Percentiles rank a stretch among this genome's conserved stretches.
phyloP scores from a whole-genome alignment of 2,329 filamentous ascomycete genomes.

The Ascochyta lentis region DNA sequence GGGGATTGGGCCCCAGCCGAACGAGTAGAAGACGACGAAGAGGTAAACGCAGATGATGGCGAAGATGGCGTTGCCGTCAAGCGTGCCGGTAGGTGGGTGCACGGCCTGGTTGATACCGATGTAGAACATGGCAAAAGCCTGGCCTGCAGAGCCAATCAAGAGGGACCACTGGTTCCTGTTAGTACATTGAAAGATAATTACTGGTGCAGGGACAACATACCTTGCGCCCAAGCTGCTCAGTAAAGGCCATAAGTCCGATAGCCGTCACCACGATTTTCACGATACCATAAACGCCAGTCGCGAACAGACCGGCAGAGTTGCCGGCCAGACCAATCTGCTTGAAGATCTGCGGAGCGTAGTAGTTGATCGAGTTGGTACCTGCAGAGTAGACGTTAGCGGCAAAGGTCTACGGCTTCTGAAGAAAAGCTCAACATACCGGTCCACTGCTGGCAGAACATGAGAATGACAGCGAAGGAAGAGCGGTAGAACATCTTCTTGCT shows the following conservation, averaged over 20 bases:
- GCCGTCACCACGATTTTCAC: conserved; percentile 55
- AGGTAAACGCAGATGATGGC: conserved; percentile 61
- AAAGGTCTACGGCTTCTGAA: too few relatives aligned
- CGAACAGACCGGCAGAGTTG: conserved; percentile 51
- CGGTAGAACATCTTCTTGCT: conserved; percentile 51
- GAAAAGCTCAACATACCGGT: conserved; percentile 28
- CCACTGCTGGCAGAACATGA: conserved; percentile 56
- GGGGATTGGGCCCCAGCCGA: conserved; percentile 56
- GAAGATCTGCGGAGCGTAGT: conserved; percentile 56
- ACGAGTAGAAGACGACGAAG: conserved; percentile 56
- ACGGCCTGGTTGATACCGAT: conserved; percentile 45
- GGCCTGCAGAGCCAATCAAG: conserved; percentile 51
- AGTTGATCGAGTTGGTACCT: conserved; percentile 47
- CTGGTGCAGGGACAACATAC: conserved; percentile 17
- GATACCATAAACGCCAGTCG: conserved; percentile 56
- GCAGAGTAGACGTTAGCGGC: too few relatives aligned
- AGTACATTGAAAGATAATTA: not conserved
- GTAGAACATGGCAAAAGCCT: conserved; percentile 54
- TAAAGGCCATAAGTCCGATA: conserved; percentile 54
- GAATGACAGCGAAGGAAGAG: conserved; percentile 50
- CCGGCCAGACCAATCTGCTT: conserved; percentile 50
- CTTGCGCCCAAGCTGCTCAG: conserved; percentile 55
- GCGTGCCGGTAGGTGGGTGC: conserved; percentile 42
- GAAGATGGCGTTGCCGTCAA: conserved; percentile 51
- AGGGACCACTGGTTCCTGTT: conserved; percentile 45